Evolutionary conservation across 2,329 filamentous ascomycete genomes (phyloP), one percentile per base, ranked within the genome.

Genomic region (Blumeria hordei): DNA sequence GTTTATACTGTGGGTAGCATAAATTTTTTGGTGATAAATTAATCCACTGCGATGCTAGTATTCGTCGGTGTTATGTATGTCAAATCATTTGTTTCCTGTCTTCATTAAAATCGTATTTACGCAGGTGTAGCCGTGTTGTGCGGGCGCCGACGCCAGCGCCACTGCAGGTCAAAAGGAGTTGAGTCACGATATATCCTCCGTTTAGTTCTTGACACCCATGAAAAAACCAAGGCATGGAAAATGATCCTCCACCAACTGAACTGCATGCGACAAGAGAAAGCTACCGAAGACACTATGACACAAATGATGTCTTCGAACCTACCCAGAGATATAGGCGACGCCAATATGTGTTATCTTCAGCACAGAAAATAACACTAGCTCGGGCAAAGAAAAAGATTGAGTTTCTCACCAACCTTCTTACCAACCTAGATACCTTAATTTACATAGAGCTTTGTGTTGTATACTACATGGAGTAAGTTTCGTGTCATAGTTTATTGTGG

Each of bases 391-490:
- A 80, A 70, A 67, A 64, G 58, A 57, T 62, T 52, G 65, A 76
- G 59, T 79, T 81, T 63, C 67, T 81, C 60, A 75, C 71, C 43
- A 73, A 79, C 60, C 69, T 83, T 57, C 74, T 80, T 60, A 70
- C 71, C 62, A 76, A 72, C 58, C 69, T 83, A 57, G 80, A 84
- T 67, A 73, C 75, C 61, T 63, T 82, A 49, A 74, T 81, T 52
- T 80, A 79, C 64, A 75, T 74, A 43, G 78, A 83, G 68, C 69
- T 83, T 56, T 80, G 76, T 62, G 72, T 74, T 45, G 61, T 83
- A 60, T 84, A 84, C 64, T 83, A 83, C 65, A 78, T 83, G 74
- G 80, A 84, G 80, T 83, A 70, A 55, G 74, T 64, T n/a, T 35
- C 11, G 10, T n/a, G 2, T 12, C 18, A 28, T 9, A 9, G 12